Base-by-base conservation (phyloP, 495 filamentous ascomycete genomes). In the Aspergillus sclerotiicarbonarius region DNA sequence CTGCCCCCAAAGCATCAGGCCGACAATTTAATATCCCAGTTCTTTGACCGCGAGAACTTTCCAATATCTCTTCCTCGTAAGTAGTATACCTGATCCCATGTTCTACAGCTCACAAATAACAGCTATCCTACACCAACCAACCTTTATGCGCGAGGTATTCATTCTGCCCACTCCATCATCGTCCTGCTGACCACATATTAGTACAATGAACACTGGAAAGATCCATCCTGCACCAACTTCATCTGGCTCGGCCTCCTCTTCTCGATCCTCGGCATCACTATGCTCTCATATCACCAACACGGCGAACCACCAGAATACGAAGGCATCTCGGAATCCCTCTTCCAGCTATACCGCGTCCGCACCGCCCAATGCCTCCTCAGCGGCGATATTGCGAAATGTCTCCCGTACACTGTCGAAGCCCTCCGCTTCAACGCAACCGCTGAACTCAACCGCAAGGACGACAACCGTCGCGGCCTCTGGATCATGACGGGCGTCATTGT, bases 351-450 rank as follows among this genome's bases (percentile, higher is more conserved):
- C 21, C 67, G 70, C 7, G 67, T 73, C 52, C 71, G 70, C 18
- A 66, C 65, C 32, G 68, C 67, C 5, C 74, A 77, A 39, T 79
- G 76, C 47, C 66, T 79, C 3, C 59, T 70, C 1, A 57, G 75
- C 0, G 73, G 62, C 21, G 71, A 79, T 25, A 78, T 76, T 64
- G 75, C 75, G 4, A 79, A 71, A 29, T 71, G 67, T 1, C 67
- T 73, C 0, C 62, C 64, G 4, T 71, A 75, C 61, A 70, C 75
- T 5, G 44, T 81, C 2, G 77, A 82, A 56, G 71, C 77, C 0
- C 25, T 81, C 46, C 54, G 73, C n/a, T 59, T 73, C 29, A 71
- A 78, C 53, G 65, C 73, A 19, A 67, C 68, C 4, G 65, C 62
- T 16, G 77, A 81, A 61, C 70, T 70, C 32, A 61, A 71, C 19